Conservation (phyloP, 495 filamentous ascomycete genomes). For the Schizothecium vesticola region DNA sequence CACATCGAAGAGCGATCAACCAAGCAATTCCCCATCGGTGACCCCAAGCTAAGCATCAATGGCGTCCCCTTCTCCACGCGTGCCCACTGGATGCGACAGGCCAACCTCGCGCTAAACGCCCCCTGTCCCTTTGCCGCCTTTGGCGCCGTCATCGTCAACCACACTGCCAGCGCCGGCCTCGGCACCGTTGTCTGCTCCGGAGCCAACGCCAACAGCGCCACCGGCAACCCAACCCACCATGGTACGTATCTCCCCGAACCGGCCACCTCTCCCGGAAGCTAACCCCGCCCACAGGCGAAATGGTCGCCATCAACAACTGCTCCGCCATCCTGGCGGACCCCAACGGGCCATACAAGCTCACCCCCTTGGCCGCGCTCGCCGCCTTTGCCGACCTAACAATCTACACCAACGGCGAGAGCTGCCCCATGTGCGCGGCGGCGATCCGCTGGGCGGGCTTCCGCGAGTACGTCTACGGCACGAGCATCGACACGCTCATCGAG, state of each 20-base stretch:
- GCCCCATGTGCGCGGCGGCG: conserved; percentile 55
- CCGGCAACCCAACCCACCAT: conserved; percentile 46
- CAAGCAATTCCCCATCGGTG: conserved; percentile 15
- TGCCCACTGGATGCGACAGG: conserved; percentile 46
- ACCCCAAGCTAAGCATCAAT: conserved; percentile 23
- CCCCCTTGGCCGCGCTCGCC: conserved; percentile 29
- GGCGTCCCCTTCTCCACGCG: conserved; percentile 33
- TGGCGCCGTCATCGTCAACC: conserved; percentile 51
- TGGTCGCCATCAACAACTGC: conserved; percentile 50
- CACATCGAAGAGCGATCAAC: background rate
- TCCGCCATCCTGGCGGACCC: conserved; percentile 42
- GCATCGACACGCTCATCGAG: conserved; percentile 37
- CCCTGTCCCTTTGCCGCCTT: conserved; percentile 50
- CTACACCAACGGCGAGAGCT: conserved; percentile 54
- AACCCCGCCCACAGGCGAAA: conserved; percentile 37
- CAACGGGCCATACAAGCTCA: conserved; percentile 38
- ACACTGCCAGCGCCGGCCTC: conserved; percentile 28
- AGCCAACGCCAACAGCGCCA: conserved; percentile 33
- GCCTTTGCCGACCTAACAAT: conserved; percentile 45
- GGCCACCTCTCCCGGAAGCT: background rate
- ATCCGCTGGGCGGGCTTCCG: conserved; percentile 51
- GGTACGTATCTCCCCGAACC: conserved; percentile 23
- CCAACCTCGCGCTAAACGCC: conserved; percentile 40
- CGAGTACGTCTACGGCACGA: conserved; percentile 51
- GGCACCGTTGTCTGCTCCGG: conserved; percentile 47